Percentiles rank a stretch among this genome's conserved stretches.
Conservation (phyloP, 2,329 filamentous ascomycete genomes). For the Scytalidium lignicola region DNA sequence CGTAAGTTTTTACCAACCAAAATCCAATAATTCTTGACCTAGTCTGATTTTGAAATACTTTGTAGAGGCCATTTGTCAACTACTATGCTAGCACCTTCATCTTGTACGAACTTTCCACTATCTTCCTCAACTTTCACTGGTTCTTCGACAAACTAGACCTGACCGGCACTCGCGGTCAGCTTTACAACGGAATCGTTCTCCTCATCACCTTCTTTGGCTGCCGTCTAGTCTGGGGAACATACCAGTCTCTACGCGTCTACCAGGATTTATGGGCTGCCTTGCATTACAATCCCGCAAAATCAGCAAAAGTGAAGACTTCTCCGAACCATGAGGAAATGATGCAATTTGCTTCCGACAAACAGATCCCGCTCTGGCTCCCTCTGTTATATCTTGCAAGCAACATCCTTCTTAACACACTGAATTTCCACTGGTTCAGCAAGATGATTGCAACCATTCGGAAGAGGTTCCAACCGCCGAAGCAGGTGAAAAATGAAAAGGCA, state of each 20-base stretch:
- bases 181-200: conserved; percentile 71
- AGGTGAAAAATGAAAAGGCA: conserved; percentile 25
- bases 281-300: conserved; percentile 34
- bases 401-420: conserved; percentile 66
- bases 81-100: conserved; percentile 79
- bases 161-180: conserved; percentile 68
- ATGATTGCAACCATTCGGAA: conserved; percentile 78
- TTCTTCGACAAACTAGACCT: conserved; percentile 83
- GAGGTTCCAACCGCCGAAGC: conserved; percentile 56
- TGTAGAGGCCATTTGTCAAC: conserved; percentile 75
- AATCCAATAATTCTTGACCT: conserved; percentile 3
- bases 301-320: conserved; percentile 23
- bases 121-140: conserved; percentile 87
- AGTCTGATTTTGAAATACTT: conserved; percentile 1
- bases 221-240: conserved; percentile 73
- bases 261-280: conserved; percentile 61
- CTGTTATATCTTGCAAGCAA: conserved; percentile 65
- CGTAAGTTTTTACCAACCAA: conserved; percentile 45
- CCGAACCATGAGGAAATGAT: conserved; percentile 35
- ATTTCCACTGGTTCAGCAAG: conserved; percentile 82
- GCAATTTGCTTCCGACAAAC: conserved; percentile 44
- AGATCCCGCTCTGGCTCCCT: conserved; percentile 67
- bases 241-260: conserved; percentile 64
- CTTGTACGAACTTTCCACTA: conserved; percentile 80
- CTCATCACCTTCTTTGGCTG: conserved; percentile 71